Evolutionary conservation across 2,329 filamentous ascomycete genomes (phyloP).

Genomic region (Calonectria pseudoreteaudii): DNA sequence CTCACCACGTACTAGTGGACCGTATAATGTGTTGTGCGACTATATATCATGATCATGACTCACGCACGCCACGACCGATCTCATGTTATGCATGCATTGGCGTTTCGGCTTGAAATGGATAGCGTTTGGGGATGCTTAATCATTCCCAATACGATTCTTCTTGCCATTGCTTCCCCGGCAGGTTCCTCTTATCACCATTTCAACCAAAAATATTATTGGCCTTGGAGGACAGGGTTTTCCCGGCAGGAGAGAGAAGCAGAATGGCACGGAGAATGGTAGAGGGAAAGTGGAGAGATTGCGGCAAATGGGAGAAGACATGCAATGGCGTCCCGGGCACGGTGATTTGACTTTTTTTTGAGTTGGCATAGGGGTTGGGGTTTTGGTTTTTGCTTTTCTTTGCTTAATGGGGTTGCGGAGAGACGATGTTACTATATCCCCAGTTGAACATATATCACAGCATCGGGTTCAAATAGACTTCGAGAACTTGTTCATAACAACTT

Average conservation of each 20-base stretch:
- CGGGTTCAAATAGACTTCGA: slow-evolving; percentile 37
- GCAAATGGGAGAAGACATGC: slow-evolving; percentile 35
- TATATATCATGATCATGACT: slow-evolving; percentile 57
- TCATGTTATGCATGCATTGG: slow-evolving; percentile 59
- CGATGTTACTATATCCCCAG: slow-evolving; percentile 1
- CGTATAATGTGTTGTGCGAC: slow-evolving; percentile 36
- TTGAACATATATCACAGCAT: slow-evolving; percentile 32
- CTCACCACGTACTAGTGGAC: slow-evolving; percentile 31
- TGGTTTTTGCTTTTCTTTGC: slow-evolving; percentile 18
- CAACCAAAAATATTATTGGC: slow-evolving; percentile 28
- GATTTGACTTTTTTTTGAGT: slow-evolving; percentile 23
- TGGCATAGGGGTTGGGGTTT: slow-evolving; percentile 23
- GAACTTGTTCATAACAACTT: neutral
- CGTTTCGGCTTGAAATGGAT: slow-evolving; percentile 49
- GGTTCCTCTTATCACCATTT: slow-evolving; percentile 31
- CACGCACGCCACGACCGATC: slow-evolving; percentile 53
- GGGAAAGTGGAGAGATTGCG: slow-evolving; percentile 24
- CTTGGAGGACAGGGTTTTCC: slow-evolving; percentile 24
- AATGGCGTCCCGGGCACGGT: slow-evolving; percentile 38
- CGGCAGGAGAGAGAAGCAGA: neutral
- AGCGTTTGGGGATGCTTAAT: slow-evolving; percentile 38
- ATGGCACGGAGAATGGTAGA: slow-evolving; percentile 7
- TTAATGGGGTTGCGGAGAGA: slow-evolving; percentile 25
- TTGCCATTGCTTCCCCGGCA: slow-evolving; percentile 31
- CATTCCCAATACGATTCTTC: slow-evolving; percentile 37